Percentiles rank a stretch among this genome's conserved stretches.
Evolutionary conservation across 768 basidiomycete species (phyloP).

Genomic region (Macrolepiota dolichaula): DNA sequence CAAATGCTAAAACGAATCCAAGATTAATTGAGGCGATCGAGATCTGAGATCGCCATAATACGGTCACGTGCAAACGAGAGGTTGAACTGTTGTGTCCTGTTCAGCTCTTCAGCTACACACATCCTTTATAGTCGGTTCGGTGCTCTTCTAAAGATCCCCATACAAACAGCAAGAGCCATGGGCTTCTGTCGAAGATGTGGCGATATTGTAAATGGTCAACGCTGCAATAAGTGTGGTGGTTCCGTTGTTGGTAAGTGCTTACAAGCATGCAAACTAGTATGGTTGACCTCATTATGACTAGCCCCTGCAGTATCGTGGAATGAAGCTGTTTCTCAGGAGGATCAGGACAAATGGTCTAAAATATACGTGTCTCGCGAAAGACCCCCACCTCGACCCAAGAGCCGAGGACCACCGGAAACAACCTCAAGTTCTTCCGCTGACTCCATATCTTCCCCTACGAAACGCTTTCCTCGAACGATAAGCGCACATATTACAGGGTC

Average conservation of each 20-base stretch:
- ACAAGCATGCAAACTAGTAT: background rate
- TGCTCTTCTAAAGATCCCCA: background rate
- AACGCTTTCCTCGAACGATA: constrained; percentile 50
- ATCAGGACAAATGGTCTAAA: constrained; percentile 73
- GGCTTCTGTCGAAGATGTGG: constrained; percentile 86
- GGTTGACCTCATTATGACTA: constrained; percentile 22
- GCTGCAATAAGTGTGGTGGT: constrained; percentile 76
- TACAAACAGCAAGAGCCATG: constrained; percentile 37
- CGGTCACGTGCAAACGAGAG: constrained; percentile 7
- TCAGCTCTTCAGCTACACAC: background rate
- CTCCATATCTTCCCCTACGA: constrained; percentile 26
- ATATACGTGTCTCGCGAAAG: constrained; percentile 64
- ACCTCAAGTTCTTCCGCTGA: constrained; percentile 11
- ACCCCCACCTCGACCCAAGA: constrained; percentile 30
- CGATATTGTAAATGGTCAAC: constrained; percentile 68
- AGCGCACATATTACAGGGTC: constrained; percentile 24
- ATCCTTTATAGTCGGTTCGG: background rate
- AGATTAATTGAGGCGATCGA: background rate
- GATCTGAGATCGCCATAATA: background rate
- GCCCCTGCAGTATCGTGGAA: constrained; percentile 73
- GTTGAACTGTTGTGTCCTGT: constrained; percentile 8
- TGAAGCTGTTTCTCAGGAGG: constrained; percentile 35
- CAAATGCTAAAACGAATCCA: background rate
- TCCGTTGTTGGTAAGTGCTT: constrained; percentile 66
- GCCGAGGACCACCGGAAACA: constrained; percentile 18